A percentile compares a stretch with the other conserved stretches of the same genome.
phyloP scores from a whole-genome alignment of 805 yeast genomes.

The Teunomyces aglyptinius region DNA sequence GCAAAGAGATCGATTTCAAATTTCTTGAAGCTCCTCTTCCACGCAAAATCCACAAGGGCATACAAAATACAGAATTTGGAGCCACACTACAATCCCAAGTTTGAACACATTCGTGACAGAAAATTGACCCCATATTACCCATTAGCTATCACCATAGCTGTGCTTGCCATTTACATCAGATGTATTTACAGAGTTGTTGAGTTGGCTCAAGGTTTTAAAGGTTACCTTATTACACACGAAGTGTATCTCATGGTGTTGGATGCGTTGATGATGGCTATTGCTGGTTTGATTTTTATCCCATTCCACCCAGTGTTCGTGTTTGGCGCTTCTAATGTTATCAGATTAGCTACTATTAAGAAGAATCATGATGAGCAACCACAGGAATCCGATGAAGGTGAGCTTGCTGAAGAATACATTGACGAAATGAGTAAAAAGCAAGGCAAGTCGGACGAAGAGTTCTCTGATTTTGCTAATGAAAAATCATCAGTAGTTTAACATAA shows the following conservation, averaged over 20 bases:
- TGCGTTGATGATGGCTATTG: conserved; percentile 36
- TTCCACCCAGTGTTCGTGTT: conserved; percentile 41
- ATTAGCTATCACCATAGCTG: conserved; percentile 32
- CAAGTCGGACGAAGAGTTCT: neutral
- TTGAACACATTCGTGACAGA: conserved; percentile 19
- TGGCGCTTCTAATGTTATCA: conserved; percentile 26
- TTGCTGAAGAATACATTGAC: neutral
- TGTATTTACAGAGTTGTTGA: conserved; percentile 41
- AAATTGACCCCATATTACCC: conserved; percentile 33
- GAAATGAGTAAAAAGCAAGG: neutral
- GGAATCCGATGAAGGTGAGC: neutral
- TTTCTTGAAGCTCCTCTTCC: conserved; percentile 28
- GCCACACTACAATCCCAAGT: conserved; percentile 27
- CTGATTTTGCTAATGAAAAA: neutral
- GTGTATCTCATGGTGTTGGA: conserved; percentile 38
- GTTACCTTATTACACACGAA: conserved; percentile 37
- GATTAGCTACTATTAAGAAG: conserved; percentile 26
- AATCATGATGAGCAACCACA: conserved; percentile 18
- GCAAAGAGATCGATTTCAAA: conserved; percentile 21
- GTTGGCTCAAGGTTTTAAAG: conserved; percentile 36
- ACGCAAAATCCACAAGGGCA: conserved; percentile 20
- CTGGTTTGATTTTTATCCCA: conserved; percentile 33
- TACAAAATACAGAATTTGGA: conserved; percentile 27
- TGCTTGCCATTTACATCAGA: conserved; percentile 30
- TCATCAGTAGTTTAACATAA: neutral